Conservation (phyloP, 192 early-diverging fungal species). For the Podila clonocystis region DNA sequence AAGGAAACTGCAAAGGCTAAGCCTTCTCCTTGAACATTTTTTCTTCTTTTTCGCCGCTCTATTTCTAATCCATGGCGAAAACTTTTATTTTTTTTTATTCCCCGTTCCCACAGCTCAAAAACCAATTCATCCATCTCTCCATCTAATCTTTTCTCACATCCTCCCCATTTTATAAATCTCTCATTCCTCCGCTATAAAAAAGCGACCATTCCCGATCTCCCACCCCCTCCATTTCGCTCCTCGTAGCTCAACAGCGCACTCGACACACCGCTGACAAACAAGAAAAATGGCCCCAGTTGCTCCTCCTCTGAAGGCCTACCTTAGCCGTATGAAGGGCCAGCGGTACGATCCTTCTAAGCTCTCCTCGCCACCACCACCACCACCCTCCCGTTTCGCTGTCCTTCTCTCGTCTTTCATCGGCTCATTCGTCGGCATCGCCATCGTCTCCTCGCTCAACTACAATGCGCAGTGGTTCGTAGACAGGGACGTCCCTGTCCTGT, state of each 20-base stretch:
- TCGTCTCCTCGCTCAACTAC: constrained; percentile 30
- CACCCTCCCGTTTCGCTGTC: constrained; percentile 28
- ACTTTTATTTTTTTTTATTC: too few relatives aligned
- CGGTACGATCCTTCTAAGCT: constrained; percentile 22
- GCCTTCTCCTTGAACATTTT: too few relatives aligned
- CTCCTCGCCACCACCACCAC: background rate
- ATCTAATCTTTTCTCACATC: too few relatives aligned
- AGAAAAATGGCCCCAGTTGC: constrained; percentile 7
- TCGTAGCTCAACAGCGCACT: background rate
- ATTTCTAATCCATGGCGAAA: too few relatives aligned
- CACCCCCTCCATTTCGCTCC: background rate
- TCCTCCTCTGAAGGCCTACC: constrained; percentile 13
- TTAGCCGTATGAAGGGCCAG: constrained; percentile 29
- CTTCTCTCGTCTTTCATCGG: constrained; percentile 50
- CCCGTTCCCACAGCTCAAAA: too few relatives aligned
- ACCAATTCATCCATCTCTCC: too few relatives aligned
- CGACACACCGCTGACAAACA: background rate
- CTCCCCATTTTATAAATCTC: too few relatives aligned
- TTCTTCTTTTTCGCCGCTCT: too few relatives aligned
- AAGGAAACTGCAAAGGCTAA: too few relatives aligned
- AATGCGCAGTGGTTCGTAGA: constrained; percentile 44
- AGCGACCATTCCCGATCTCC: background rate
- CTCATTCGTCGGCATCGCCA: constrained; percentile 48
- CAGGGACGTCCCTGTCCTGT: constrained; percentile 22
- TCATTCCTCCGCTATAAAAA: too few relatives aligned